These are phyloP conservation scores for Penicillium sp. DNA, from an alignment of 2,329 filamentous ascomycete genomes.

Conservation along the genomic window DNA sequence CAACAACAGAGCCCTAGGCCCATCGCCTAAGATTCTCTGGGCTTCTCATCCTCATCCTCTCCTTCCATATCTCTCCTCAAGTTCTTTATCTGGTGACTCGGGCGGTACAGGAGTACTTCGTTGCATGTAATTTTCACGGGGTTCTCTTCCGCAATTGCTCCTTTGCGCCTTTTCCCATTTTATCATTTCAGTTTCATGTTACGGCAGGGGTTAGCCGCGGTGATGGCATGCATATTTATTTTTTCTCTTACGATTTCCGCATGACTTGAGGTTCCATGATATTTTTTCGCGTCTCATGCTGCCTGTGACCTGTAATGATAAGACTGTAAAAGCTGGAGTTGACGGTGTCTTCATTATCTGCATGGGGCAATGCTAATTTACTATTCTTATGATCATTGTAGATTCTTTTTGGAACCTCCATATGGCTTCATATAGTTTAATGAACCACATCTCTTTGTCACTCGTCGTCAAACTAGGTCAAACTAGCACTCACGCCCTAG, in stretches of 20 bases:
- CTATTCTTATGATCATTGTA: constrained; percentile 14
- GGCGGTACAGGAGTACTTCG: constrained; percentile 13
- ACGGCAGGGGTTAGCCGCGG: constrained; percentile 25
- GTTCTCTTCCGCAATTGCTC: constrained; percentile 21
- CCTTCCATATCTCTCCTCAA: constrained; percentile 8
- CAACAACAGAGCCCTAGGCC: constrained; percentile 51
- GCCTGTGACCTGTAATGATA: constrained; percentile 39
- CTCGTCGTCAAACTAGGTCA: not conserved
- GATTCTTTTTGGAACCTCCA: not conserved
- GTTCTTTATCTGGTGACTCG: constrained; percentile 12
- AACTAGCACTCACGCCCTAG: no score
- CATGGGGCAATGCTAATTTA: constrained; percentile 23
- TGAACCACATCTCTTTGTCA: not conserved
- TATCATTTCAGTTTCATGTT: constrained; percentile 24
- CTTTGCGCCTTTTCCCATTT: constrained; percentile 21
- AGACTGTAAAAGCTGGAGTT: constrained; percentile 39
- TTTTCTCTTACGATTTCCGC: constrained; percentile 25
- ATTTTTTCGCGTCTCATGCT: constrained; percentile 26
- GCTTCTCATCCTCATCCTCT: constrained; percentile 11
- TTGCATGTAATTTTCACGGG: constrained; percentile 23
- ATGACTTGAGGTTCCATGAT: constrained; percentile 29
- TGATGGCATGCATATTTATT: constrained; percentile 29
- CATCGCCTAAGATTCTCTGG: constrained; percentile 28
- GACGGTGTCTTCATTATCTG: constrained; percentile 17
- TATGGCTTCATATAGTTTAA: not conserved